A percentile compares a stretch with the other conserved stretches of the same genome.
Evolutionary conservation across 2,329 filamentous ascomycete genomes (phyloP).

Genomic region (Tothia fuscella): DNA sequence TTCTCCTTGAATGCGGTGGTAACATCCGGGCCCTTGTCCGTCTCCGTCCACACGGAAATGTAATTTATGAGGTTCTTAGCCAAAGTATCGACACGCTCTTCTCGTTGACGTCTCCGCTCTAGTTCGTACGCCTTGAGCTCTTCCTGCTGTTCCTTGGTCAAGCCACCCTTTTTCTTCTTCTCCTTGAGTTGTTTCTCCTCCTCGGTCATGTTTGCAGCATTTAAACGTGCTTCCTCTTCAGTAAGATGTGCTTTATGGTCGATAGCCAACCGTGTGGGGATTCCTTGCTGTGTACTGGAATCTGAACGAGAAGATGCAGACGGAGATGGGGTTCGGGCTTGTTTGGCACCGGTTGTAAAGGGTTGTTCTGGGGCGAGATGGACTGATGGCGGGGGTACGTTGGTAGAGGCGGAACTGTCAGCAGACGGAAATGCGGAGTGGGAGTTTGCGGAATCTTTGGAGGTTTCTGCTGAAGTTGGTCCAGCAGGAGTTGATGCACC

Average conservation of each 20-base stretch:
- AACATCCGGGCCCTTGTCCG: conserved; percentile 75
- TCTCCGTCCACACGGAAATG: conserved; percentile 92
- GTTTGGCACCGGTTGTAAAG: background rate
- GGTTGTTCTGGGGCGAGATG: background rate
- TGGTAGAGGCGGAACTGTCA: too few species aligned
- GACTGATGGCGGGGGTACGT: too few species aligned
- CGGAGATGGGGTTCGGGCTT: conserved; percentile 5
- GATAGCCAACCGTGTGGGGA: conserved; percentile 73
- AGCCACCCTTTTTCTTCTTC: conserved; percentile 73
- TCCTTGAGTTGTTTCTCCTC: conserved; percentile 66
- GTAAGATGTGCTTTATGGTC: conserved; percentile 57
- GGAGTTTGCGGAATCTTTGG: too few species aligned
- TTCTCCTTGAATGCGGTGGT: conserved; percentile 88
- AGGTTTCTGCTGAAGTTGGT: too few species aligned
- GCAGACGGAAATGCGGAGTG: too few species aligned
- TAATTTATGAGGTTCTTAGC: conserved; percentile 77
- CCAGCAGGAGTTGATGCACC: conserved; percentile 42
- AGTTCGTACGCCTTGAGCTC: conserved; percentile 79
- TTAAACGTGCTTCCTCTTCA: conserved; percentile 60
- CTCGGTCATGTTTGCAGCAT: conserved; percentile 52
- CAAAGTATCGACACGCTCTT: conserved; percentile 81
- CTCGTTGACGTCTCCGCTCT: conserved; percentile 70
- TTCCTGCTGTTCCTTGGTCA: conserved; percentile 87
- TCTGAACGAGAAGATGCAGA: conserved; percentile 13
- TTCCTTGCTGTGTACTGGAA: conserved; percentile 33